Conservation (phyloP, 208 protist genomes). For the Blechomonas ayalai region DNA sequence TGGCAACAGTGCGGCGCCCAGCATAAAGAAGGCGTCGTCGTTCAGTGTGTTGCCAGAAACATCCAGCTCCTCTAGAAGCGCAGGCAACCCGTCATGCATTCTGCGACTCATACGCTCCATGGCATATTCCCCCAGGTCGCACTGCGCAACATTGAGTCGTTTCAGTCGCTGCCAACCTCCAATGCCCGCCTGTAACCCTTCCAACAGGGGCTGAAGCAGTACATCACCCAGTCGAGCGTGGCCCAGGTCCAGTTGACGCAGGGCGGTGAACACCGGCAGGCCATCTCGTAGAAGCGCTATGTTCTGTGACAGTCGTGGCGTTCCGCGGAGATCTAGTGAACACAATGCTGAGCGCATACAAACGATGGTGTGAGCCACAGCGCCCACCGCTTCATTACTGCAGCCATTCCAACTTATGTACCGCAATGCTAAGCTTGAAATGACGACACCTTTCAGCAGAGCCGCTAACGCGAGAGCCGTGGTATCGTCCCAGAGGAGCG, state of each 20-base stretch:
- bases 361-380: constrained; percentile 15
- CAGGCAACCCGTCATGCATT: constrained; percentile 1
- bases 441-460: constrained; percentile 15
- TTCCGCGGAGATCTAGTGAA: constrained; percentile 31
- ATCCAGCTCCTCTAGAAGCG: constrained; percentile 26
- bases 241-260: constrained; percentile 34
- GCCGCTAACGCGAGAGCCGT: constrained; percentile 13
- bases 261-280: constrained; percentile 5
- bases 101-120: constrained; percentile 18
- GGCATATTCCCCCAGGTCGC: constrained; percentile 27
- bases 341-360: constrained; percentile 10
- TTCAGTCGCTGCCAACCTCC: constrained; percentile 54
- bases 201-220: constrained; percentile 15
- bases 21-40: constrained; percentile 26
- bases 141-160: constrained; percentile 45
- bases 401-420: constrained; percentile 21
- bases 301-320: constrained; percentile 11
- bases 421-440: constrained; percentile 15
- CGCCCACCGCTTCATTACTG: constrained; percentile 9
- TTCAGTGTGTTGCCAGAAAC: constrained; percentile 39
- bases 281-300: constrained; percentile 4
- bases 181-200: constrained; percentile 15
- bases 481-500: constrained; percentile 25
- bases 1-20: constrained; percentile 31
- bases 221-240: constrained; percentile 40